Base-by-base conservation (phyloP, 345 rosid genomes). In the Dovyalis caffra region DNA sequence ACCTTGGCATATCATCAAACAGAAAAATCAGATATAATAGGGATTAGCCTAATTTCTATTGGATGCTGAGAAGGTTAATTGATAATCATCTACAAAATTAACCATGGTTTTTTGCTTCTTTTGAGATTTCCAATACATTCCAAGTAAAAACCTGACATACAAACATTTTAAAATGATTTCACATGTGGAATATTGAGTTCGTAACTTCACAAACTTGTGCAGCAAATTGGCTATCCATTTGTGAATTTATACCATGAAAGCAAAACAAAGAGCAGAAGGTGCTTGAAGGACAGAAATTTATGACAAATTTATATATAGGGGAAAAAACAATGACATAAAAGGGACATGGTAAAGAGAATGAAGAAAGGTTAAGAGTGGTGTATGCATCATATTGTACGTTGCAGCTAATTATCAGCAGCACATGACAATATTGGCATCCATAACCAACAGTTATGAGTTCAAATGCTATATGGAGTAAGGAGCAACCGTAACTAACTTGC, bases 1-100 rank as follows among this genome's bases (percentile, higher is more conserved):
- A 95, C 99, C 99, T 95, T 85, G 81, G 81, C 76, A 86, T 65
- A 79, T 72, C 74, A 78, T 73, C 81, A 77, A 64, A 80, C 64
- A 77, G 66, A 82, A 72, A 70, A 58, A 71, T 85, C 81, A 66
- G 80, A 56, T 21, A 77, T 15, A 37, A 23, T 62, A 53, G 9
- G 31, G 31, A 15, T 57, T 56, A 56, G n/a, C 60, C 71, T 56
- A 26, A 63, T 18, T 57, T 68, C 26, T 31, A 64, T n/a, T 7
- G 40, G 14, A 71, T 26, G 62, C 12, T 31, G 56, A 68, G 18
- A 29, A 70, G 38, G 72, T 20, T 51, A 70, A 72, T 62, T 11
- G 29, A 65, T 38, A 65, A 2, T 35, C 18, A 65, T 35, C 31
- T 16, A 2, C 20, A 6, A 47, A 64, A 68, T 28, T 15, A 33